Evolutionary conservation across 2,329 filamentous ascomycete species (phyloP).

Genomic region (Tolypocladium amazonense): DNA sequence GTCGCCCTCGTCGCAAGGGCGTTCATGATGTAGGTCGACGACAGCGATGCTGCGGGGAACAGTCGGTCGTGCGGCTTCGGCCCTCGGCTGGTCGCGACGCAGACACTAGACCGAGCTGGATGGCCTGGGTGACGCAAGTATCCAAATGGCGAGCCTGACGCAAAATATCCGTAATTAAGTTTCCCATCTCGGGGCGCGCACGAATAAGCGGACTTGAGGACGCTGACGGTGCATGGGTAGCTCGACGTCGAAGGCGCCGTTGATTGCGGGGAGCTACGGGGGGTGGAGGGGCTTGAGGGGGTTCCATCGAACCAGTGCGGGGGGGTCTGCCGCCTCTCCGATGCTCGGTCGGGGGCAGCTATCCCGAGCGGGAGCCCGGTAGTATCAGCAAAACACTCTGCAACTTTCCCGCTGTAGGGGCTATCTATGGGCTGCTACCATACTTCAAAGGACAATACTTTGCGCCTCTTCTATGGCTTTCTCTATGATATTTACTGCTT

Average conservation of each 20-base stretch:
- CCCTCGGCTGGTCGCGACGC: background rate
- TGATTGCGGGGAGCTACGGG: background rate
- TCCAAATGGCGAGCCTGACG: background rate
- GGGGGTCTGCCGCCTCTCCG: too few relatives aligned
- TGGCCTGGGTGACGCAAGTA: background rate
- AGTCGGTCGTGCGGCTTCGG: background rate
- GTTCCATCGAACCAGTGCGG: background rate
- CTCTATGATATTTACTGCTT: too few relatives aligned
- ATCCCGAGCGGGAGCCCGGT: too few relatives aligned
- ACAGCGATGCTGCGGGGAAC: background rate
- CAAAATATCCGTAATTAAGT: background rate
- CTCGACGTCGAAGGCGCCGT: background rate
- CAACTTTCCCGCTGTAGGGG: too few relatives aligned
- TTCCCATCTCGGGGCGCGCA: background rate
- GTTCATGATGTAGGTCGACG: background rate
- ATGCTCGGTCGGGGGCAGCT: too few relatives aligned
- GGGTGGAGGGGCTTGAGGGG: background rate
- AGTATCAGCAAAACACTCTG: too few relatives aligned
- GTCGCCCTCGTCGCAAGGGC: background rate
- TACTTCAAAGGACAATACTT: too few relatives aligned
- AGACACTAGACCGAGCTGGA: background rate
- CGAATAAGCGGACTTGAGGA: background rate
- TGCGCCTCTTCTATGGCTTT: too few relatives aligned
- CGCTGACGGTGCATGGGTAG: background rate
- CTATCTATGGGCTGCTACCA: too few relatives aligned